phyloP scores from a whole-genome alignment of 2,329 filamentous ascomycete species.

The Aquanectria penicillioides region DNA sequence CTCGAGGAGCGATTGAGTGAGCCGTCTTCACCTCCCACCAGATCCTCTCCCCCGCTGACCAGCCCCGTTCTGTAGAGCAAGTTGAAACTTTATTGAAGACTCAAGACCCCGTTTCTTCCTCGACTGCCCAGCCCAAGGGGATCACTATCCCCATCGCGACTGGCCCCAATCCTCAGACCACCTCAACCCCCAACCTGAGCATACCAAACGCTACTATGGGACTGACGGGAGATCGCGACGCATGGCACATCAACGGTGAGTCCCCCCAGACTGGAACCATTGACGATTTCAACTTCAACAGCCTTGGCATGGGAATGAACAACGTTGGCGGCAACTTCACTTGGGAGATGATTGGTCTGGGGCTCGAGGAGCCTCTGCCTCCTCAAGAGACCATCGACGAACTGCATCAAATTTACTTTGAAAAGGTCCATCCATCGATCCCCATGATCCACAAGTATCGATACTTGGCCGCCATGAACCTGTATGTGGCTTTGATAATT shows the following conservation, averaged over 20 bases:
- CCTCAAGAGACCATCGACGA: constrained; percentile 78
- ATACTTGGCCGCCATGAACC: constrained; percentile 88
- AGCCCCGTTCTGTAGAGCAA: constrained; percentile 70
- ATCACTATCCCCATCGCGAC: constrained; percentile 40
- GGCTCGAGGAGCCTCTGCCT: constrained; percentile 68
- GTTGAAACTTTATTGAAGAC: constrained; percentile 91
- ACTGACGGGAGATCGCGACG: constrained; percentile 58
- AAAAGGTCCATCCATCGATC: constrained; percentile 85
- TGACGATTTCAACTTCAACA: constrained; percentile 69
- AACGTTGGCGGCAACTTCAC: constrained; percentile 69
- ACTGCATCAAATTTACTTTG: constrained; percentile 88
- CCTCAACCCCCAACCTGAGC: constrained; percentile 39
- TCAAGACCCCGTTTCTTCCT: constrained; percentile 64
- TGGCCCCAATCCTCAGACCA: constrained; percentile 44
- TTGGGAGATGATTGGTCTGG: constrained; percentile 79
- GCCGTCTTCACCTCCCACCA: constrained; percentile 42
- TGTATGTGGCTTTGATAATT: constrained; percentile 60
- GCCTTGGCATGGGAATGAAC: constrained; percentile 61
- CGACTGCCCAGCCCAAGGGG: constrained; percentile 44
- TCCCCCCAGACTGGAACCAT: constrained; percentile 60
- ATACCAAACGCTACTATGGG: constrained; percentile 58
- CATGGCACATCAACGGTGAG: constrained; percentile 65
- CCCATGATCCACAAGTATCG: constrained; percentile 92
- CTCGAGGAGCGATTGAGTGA: constrained; percentile 91
- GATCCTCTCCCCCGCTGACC: constrained; percentile 31